Evolutionary conservation across 805 yeast genomes (phyloP), one percentile per base, ranked within the genome.

Genomic region (Ogataea paradorogensis): DNA sequence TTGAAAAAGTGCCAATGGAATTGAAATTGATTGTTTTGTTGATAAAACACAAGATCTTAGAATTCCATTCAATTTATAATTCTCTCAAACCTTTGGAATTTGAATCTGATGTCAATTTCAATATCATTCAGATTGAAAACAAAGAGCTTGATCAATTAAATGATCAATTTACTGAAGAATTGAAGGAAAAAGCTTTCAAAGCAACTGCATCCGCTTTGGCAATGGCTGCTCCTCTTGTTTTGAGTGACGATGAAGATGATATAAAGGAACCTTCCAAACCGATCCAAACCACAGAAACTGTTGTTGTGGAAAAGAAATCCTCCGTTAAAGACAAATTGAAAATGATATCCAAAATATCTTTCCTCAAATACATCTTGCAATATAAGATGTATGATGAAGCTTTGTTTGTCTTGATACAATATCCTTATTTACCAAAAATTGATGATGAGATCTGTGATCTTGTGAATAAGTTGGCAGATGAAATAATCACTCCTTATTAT

Each of bases 201-300:
- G 82, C 90, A 0, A 72, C 76, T 16, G 82, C 86, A 0, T 85
- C 83, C 46, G 95, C 95, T 0, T 64, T 90, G 34, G 93, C 97
- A 0, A 58, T 89, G 50, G 96, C 96, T 5, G 93, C 93, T 8
- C 95, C 96, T 0, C 66, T 90, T 27, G 69, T 72, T 3, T 80
- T 77, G 27, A 91, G 83, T 25, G 85, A 77, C 14, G 84, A 76
- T 16, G 78, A 70, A 7, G 67, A 63, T 23, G 38, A 35, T 27
- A 27, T 22, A 18, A 23, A 27, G n/a, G 53, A 45, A 4, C 27
- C 38, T 10, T 28, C 30, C n/a, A 47, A 43, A 11, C 35, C 50
- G 9, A 26, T 18, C 13, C 35, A 35, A 23, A 11, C 29, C 3
- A 15, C 26, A 9, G 29, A 24, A 9, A n/a, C 42, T 1, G 16